Evolutionary conservation across 1,284 basidiomycete species (phyloP).

Genomic region (Inonotus hispidus): DNA sequence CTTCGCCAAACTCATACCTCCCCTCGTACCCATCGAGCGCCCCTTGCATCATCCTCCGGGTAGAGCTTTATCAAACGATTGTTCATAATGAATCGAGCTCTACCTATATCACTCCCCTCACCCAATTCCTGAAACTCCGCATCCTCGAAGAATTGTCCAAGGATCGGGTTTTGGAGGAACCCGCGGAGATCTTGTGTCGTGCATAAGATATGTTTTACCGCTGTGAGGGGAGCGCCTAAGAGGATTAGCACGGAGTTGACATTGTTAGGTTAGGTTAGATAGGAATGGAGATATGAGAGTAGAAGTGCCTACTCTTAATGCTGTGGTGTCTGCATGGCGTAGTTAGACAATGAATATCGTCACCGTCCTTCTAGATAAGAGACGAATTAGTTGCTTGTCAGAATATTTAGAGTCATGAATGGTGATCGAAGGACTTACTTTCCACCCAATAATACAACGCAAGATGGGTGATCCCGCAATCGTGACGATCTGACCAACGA

Average conservation of each 20-base stretch:
- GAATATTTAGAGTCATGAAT: neutral
- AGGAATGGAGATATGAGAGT: neutral
- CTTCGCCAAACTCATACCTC: neutral
- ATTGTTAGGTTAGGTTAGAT: no score
- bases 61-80: slow-evolving; percentile 10
- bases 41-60: slow-evolving; percentile 19
- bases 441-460: slow-evolving; percentile 19
- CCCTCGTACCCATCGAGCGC: slow-evolving; percentile 8
- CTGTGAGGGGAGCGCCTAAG: neutral
- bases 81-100: slow-evolving; percentile 20
- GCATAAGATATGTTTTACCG: neutral
- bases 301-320: neutral
- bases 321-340: neutral
- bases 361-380: neutral
- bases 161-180: slow-evolving; percentile 24
- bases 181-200: neutral
- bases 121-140: slow-evolving; percentile 19
- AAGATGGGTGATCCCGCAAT: neutral
- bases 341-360: neutral
- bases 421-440: slow-evolving; percentile 7
- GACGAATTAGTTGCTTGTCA: neutral
- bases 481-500: slow-evolving; percentile 19
- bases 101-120: neutral
- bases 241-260: no score
- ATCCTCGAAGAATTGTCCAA: slow-evolving; percentile 33